These are phyloP conservation scores for Craterostigma plantagineum DNA, from an alignment of 257 asterid genomes.

Conservation along the genomic window DNA sequence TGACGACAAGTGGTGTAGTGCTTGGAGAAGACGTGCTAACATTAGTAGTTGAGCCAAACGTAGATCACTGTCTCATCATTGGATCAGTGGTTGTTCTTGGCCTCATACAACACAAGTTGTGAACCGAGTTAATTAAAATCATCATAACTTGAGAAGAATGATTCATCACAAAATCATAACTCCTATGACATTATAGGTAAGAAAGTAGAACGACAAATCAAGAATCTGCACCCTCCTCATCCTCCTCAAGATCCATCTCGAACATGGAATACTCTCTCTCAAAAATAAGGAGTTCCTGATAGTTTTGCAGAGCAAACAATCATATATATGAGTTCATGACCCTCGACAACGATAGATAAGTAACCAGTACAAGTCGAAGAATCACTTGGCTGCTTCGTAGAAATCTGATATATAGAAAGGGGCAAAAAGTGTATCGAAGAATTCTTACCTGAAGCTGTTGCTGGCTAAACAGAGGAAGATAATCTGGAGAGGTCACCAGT, in stretches of 20 bases:
- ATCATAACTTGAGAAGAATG: too few species aligned
- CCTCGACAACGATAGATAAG: background rate
- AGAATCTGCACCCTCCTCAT: constrained; percentile 20
- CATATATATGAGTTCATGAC: too few species aligned
- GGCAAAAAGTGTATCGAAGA: too few species aligned
- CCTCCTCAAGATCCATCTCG: constrained; percentile 38
- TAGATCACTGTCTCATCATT: constrained; percentile 20
- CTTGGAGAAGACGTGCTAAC: constrained; percentile 26
- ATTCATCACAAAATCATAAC: too few species aligned
- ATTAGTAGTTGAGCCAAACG: constrained; percentile 25
- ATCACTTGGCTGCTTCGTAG: background rate
- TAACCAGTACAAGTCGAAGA: background rate
- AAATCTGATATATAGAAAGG: too few species aligned
- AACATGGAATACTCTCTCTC: constrained; percentile 66
- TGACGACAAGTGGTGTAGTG: constrained; percentile 16
- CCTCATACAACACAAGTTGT: constrained; percentile 18
- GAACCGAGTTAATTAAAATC: too few species aligned
- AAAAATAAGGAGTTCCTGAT: constrained; percentile 70
- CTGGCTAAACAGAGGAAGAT: constrained; percentile 78
- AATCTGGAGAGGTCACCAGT: constrained; percentile 52
- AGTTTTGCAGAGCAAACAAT: background rate
- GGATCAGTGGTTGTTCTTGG: constrained; percentile 24
- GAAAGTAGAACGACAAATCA: constrained; percentile 11
- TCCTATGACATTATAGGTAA: too few species aligned
- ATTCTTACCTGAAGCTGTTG: constrained; percentile 69